Percentiles rank a stretch among this genome's conserved stretches.
Evolutionary conservation across 768 basidiomycete genomes (phyloP).

Genomic region (Trametes cubensis): DNA sequence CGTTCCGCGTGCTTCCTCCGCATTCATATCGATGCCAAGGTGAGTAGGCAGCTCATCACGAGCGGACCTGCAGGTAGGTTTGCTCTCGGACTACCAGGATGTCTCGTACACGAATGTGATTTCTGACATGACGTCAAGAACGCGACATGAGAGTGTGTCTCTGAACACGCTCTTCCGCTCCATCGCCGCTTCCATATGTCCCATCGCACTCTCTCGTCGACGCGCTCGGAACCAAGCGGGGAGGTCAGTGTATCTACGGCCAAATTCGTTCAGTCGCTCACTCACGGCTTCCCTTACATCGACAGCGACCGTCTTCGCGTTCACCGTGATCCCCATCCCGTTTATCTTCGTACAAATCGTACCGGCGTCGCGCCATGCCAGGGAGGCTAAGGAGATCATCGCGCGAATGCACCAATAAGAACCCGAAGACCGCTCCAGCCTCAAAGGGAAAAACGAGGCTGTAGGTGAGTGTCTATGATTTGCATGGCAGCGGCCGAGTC

Average conservation of each 20-base stretch:
- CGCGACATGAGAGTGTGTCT: too few relatives aligned
- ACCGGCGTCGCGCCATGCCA: conserved; percentile 23
- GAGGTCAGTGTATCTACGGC: too few relatives aligned
- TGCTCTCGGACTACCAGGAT: too few relatives aligned
- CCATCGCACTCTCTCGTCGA: conserved; percentile 26
- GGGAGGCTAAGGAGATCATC: conserved; percentile 22
- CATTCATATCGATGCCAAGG: too few relatives aligned
- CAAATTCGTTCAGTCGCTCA: too few relatives aligned
- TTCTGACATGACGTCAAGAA: conserved; percentile 10
- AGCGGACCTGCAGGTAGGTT: too few relatives aligned
- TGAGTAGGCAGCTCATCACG: too few relatives aligned
- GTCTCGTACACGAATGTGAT: too few relatives aligned
- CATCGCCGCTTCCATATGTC: conserved; percentile 24
- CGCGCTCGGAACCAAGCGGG: conserved; percentile 30
- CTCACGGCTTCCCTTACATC: too few relatives aligned
- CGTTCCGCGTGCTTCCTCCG: too few relatives aligned
- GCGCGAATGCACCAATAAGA: conserved; percentile 16
- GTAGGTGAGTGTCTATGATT: too few relatives aligned
- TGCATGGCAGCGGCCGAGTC: too few relatives aligned
- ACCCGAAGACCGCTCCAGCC: neutral
- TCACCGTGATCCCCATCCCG: conserved; percentile 28
- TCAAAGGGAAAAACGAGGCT: neutral
- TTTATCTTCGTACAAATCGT: conserved; percentile 31
- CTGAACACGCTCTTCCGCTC: conserved; percentile 28
- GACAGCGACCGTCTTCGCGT: conserved; percentile 30